Evolutionary conservation across 2,329 filamentous ascomycete species (phyloP).

Genomic region (Aspergillus ochraceoroseus): DNA sequence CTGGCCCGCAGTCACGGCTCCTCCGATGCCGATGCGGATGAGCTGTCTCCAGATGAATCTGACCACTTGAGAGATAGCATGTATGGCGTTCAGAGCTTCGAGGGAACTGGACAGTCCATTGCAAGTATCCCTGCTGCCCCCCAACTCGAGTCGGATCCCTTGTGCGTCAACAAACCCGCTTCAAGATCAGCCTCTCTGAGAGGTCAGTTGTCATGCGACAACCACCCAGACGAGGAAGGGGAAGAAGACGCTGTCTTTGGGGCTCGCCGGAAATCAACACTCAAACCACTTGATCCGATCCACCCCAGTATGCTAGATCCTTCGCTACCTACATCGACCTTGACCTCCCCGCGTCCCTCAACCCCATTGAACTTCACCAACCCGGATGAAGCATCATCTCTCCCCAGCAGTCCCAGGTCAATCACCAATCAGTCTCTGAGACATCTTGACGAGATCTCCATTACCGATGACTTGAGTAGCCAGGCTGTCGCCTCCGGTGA

Average conservation of each 20-base stretch:
- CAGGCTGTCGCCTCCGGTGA: conserved; percentile 54
- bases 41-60: conserved; percentile 26
- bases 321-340: conserved; percentile 22
- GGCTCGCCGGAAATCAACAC: conserved; percentile 32
- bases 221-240: conserved; percentile 22
- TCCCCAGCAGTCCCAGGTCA: conserved; percentile 58
- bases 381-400: conserved; percentile 47
- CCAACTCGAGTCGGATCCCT: conserved; percentile 9
- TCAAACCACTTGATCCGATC: conserved; percentile 26
- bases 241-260: conserved; percentile 18
- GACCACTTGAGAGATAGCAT: conserved; percentile 42
- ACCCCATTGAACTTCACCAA: conserved; percentile 47
- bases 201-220: conserved; percentile 11
- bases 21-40: conserved; percentile 37
- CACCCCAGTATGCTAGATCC: conserved; percentile 16
- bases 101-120: conserved; percentile 45
- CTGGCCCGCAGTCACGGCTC: conserved; percentile 52
- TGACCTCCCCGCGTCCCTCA: conserved; percentile 40
- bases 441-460: conserved; percentile 54
- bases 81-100: conserved; percentile 56
- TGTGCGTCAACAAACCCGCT: conserved; percentile 9
- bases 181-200: conserved; percentile 9
- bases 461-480: conserved; percentile 52
- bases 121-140: conserved; percentile 29
- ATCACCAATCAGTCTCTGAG: conserved; percentile 55